Conservation (phyloP, 257 asterid genomes). For the Forsythia suspensa region DNA sequence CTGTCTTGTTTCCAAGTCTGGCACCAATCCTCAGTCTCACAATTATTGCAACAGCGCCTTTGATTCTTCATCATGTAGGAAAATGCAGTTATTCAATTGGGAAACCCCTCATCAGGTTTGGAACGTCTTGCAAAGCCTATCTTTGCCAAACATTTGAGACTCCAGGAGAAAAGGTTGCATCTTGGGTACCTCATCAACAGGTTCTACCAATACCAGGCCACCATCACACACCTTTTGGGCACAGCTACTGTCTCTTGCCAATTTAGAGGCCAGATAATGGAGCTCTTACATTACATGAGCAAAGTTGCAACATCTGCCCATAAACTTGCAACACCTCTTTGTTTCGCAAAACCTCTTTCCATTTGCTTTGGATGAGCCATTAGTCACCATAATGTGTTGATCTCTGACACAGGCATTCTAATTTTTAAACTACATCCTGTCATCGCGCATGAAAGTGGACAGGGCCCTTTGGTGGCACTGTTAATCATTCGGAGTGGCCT, state of each 20-base stretch:
- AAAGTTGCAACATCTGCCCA: conserved; percentile 32
- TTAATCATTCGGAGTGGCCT: too few species aligned
- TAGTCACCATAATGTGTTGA: too few species aligned
- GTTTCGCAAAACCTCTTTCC: conserved; percentile 34
- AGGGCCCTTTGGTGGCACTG: background rate
- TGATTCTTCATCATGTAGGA: conserved; percentile 28
- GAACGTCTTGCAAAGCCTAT: conserved; percentile 32
- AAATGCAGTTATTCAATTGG: conserved; percentile 28
- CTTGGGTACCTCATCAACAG: background rate
- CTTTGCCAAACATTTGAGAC: conserved; percentile 27
- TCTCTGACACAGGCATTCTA: background rate
- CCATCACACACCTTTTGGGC: background rate
- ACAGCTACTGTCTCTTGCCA: conserved; percentile 36
- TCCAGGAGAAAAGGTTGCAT: background rate
- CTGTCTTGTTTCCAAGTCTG: conserved; percentile 8
- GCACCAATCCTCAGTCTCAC: conserved; percentile 22
- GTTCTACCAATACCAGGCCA: background rate
- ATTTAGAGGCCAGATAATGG: conserved; percentile 29
- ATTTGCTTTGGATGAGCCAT: conserved; percentile 22
- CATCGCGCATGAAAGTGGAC: background rate
- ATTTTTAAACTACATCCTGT: background rate
- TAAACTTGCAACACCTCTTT: conserved; percentile 29
- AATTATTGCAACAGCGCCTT: conserved; percentile 30
- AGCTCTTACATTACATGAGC: conserved; percentile 32
- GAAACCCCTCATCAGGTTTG: conserved; percentile 28